phyloP scores from a whole-genome alignment of 352 stramenopile genomes.

The Phytophthora boehmeriae region DNA sequence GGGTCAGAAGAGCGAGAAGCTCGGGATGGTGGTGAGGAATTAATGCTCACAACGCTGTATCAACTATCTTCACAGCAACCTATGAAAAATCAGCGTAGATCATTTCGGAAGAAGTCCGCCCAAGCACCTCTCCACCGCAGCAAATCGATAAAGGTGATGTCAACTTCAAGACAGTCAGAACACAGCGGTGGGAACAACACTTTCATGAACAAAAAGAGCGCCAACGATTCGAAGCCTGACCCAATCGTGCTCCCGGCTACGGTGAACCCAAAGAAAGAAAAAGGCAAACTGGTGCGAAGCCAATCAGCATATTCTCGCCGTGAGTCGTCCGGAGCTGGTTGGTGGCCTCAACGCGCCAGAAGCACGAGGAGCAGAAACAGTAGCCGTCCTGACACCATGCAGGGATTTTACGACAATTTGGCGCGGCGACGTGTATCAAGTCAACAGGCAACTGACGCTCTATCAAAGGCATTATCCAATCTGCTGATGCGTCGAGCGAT shows the following conservation, averaged over 20 bases:
- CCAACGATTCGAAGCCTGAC: conserved; percentile 14
- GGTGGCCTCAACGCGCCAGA: conserved; percentile 9
- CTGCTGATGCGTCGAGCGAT: conserved; percentile 37
- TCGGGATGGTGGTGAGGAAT: conserved; percentile 38
- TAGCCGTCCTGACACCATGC: conserved; percentile 20
- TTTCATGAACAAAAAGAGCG: conserved; percentile 32
- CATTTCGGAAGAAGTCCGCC: conserved; percentile 15
- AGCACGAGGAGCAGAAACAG: conserved; percentile 7
- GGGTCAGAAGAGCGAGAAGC: background rate
- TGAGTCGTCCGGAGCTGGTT: conserved; percentile 27
- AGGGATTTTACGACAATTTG: conserved; percentile 52
- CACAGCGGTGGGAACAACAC: conserved; percentile 31
- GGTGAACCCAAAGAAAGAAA: conserved; percentile 1
- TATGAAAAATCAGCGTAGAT: conserved; percentile 10
- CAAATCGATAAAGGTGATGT: conserved; percentile 32
- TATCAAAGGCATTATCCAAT: conserved; percentile 7
- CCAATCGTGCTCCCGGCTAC: conserved; percentile 18
- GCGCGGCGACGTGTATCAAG: conserved; percentile 18
- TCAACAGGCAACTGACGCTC: background rate
- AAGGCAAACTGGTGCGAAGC: conserved; percentile 40
- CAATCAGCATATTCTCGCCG: conserved; percentile 51
- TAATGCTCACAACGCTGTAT: conserved; percentile 60
- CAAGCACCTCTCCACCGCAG: conserved; percentile 23
- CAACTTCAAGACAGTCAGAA: conserved; percentile 24
- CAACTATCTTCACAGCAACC: conserved; percentile 38